Base-by-base conservation (phyloP, 208 protist genomes). In the Leishmania lainsoni region DNA sequence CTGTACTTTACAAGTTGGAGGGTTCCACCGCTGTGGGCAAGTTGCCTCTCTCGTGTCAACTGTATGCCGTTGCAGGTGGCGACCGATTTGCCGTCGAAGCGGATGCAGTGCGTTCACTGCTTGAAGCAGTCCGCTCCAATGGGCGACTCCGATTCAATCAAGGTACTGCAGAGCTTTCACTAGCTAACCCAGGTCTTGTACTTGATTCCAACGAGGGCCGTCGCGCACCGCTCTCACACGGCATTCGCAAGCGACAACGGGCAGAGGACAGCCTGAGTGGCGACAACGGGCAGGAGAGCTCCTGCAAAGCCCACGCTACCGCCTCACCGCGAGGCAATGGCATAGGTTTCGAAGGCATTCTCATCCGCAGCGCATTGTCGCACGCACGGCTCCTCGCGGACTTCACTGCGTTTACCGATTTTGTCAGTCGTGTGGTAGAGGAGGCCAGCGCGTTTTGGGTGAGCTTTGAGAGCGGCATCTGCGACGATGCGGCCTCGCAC, bases 321-420 rank as follows among this genome's bases (percentile, higher is more conserved):
- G 10, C 51, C 72, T 61, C 51, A 16, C 51, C 5, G 22, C 14
- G 8, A 45, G 72, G 51, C 16, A 51, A 54, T 51, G 51, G 8
- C 45, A 39, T 54, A 29, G 4, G 54, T 32, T 82, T 87, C 48
- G 75, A 81, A 39, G 84, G 81, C 22, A 49, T 95, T 4, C 49
- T 94, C 1, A 75, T 95, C n/a, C 80, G 88, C 29, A 87, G 88
- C 42, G 92, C 90, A 2, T 69, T 96, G 26, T 96, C 92, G n/a
- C 83, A 89, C 52, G 81, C 87, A 52, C 89, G 90, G 0, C 79
- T 96, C 17, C 71, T 90, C 14, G 61, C 87, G 5, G 92, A 96
- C 71, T 77, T 81, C 20, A 86, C 65, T n/a, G 86, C 91, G 10
- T 87, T 92, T 75, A 79, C 75, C 12, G 90, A 96, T 77, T 87